Evolutionary conservation across 805 yeast species (phyloP), one percentile per base, ranked within the genome.

Genomic region (Candida succiphila): DNA sequence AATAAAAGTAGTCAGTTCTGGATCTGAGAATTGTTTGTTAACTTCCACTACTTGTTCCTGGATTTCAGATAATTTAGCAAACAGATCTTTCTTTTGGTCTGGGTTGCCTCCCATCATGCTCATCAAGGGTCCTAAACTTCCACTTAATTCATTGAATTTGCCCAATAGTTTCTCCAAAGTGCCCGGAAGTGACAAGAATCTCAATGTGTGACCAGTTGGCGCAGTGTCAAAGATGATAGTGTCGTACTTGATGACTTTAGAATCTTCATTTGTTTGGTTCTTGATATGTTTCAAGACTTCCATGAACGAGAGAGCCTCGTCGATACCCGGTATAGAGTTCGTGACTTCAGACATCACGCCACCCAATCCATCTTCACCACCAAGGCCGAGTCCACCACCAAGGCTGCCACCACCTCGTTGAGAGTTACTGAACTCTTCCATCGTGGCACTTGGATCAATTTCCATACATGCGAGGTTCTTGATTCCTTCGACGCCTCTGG

Each of bases 141-240:
- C 81, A 27, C 89, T 77, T 36, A 92, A 69, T 47, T 86, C 94
- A 48, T 87, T 78, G 56, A 92, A 78, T 53, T 89, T 92, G 32
- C 81, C 78, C 45, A 92, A 68, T 25, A 94, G 70, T 55, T 85
- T 86, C 48, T 87, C 94, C 40, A 92, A 65, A 4, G 96, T 88
- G 20, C 94, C 74, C 25, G 99, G 99, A 50, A 92, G 74, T 60
- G 88, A 96, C 56, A 92, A 68, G 58, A 92, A 92, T 51, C 99
- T 75, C 48, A 92, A 67, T 2, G 98, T 92, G 60, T 92, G 99
- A 25, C 99, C 99, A 0, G 99, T 92, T 47, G 99, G 99, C 0
- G 99, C 98, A n/a, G 99, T 92, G 58, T 92, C 99, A 51, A 92
- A 92, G 44, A 92, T 86, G 43, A 92, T 88, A 7, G 95, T 86